Percentiles rank a stretch among this genome's conserved stretches.
phyloP scores from a whole-genome alignment of 495 filamentous ascomycete genomes.

The Xylaria acuta region DNA sequence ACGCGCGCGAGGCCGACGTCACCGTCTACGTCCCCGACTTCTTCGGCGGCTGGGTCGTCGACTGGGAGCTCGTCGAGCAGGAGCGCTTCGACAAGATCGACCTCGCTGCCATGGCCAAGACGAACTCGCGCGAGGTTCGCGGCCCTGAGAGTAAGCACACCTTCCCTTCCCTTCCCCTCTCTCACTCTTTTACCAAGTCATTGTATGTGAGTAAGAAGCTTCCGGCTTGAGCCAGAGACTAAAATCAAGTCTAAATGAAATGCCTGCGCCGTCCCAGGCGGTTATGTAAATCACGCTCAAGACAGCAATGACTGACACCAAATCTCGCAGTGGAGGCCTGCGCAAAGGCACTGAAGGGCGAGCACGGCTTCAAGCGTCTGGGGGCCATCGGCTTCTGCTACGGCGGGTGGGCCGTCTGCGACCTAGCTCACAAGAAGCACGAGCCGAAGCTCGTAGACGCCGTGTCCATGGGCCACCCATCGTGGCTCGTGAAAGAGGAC shows the following conservation, averaged over 20 bases:
- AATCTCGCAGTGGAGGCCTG: slow-evolving; percentile 47
- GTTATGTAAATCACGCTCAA: background rate
- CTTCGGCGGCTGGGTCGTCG: slow-evolving; percentile 48
- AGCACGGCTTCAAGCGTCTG: slow-evolving; percentile 47
- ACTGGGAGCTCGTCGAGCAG: slow-evolving; percentile 35
- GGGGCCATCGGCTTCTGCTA: slow-evolving; percentile 68
- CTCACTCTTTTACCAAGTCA: background rate
- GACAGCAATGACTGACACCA: background rate
- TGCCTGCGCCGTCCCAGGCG: background rate
- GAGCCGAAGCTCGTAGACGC: slow-evolving; percentile 59
- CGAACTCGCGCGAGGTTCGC: slow-evolving; percentile 53
- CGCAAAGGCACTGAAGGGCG: slow-evolving; percentile 50
- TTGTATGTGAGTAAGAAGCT: background rate
- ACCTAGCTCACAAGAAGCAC: slow-evolving; percentile 46
- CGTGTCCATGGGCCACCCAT: slow-evolving; percentile 62
- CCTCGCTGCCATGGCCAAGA: slow-evolving; percentile 34
- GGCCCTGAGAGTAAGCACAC: slow-evolving; percentile 51
- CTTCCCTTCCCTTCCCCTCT: background rate
- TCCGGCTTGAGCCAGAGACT: background rate
- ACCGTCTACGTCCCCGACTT: slow-evolving; percentile 67
- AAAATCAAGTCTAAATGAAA: background rate
- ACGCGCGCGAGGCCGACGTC: slow-evolving; percentile 56
- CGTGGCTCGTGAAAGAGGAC: slow-evolving; percentile 53
- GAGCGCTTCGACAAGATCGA: slow-evolving; percentile 34
- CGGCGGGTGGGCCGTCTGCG: slow-evolving; percentile 63